Evolutionary conservation across 331 rosid species (phyloP), one percentile per base, ranked within the genome.

Genomic region (Quercus tomentella): DNA sequence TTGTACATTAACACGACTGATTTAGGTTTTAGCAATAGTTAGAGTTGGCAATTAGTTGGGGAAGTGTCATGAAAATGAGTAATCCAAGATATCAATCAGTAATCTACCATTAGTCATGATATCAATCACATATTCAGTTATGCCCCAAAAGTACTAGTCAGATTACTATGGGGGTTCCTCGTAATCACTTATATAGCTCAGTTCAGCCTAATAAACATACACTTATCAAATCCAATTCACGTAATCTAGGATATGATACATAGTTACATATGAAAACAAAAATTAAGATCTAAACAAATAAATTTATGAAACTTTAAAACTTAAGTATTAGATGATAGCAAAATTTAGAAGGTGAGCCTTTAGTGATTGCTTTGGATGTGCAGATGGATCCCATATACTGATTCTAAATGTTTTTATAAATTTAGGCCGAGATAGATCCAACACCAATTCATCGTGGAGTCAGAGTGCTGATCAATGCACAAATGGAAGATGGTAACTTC

Each of bases 401-500:
- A 75, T 33, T 49, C 17, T 80, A 58, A 35, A 66, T 22, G 52
- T 71, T 66, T 72, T 71, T 37, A 12, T 57, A 30, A 57, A 69
- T 74, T 77, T 72, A 91, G 92, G 91, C 79, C 28, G 79, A 85
- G 49, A 76, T 87, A 66, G 91, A 91, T 79, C 84, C 92, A 2
- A 77, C 80, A 30, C 92, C 94, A 26, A 88, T 90, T 70, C 89
- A 90, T 55, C 83, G 81, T 11, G 94, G 91, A 73, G 84, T 85
- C 6, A 83, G 77, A 73, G 65, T 87, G 52, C 23, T 90, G 41
- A 85, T 90, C 82, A 87, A 90, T 66, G 82, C 88, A 68, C 94
- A 90, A 54, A 88, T 90, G 94, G 91, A 90, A 76, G 88, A 90
- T 56, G 94, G 94, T 33, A 92, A 90, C 79, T 90, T 90, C 82